Evolutionary conservation across 129 eudicot genomes (phyloP).

Genomic region (Saposhnikovia divaricata): DNA sequence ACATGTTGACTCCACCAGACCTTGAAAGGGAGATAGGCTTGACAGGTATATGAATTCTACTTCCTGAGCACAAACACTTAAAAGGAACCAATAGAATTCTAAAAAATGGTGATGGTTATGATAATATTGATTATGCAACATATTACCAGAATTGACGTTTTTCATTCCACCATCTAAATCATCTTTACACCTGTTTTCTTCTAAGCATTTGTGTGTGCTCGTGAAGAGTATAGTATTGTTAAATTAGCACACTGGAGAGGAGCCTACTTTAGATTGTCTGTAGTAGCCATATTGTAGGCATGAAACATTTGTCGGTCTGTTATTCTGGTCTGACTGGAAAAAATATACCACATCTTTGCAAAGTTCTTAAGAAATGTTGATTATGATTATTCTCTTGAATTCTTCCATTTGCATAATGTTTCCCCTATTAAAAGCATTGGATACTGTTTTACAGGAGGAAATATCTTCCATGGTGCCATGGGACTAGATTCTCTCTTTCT

Average conservation of each 20-base stretch:
- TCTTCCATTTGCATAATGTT: neutral
- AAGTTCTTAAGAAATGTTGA: neutral
- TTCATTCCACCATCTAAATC: neutral
- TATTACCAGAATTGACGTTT: neutral
- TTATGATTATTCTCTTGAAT: neutral
- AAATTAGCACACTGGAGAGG: slow-evolving; percentile 2
- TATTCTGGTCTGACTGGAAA: neutral
- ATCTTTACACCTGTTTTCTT: neutral
- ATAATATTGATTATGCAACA: neutral
- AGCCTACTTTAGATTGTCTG: neutral
- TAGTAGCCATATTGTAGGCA: neutral
- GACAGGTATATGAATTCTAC: slow-evolving; percentile 50
- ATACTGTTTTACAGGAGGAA: slow-evolving; percentile 59
- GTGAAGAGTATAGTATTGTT: neutral
- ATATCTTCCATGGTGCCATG: slow-evolving; percentile 98
- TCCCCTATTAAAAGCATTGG: neutral
- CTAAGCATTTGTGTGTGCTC: neutral
- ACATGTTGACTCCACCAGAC: slow-evolving; percentile 99
- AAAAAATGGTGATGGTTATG: neutral
- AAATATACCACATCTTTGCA: no score
- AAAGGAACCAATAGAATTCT: neutral
- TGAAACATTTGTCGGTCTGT: neutral
- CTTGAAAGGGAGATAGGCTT: slow-evolving; percentile 89
- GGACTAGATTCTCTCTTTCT: slow-evolving; percentile 91
- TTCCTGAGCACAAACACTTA: neutral